Percentiles rank a stretch among this genome's conserved stretches.
phyloP scores from a whole-genome alignment of 371 early-diverging fungal species.

The Catenaria anguillulae region DNA sequence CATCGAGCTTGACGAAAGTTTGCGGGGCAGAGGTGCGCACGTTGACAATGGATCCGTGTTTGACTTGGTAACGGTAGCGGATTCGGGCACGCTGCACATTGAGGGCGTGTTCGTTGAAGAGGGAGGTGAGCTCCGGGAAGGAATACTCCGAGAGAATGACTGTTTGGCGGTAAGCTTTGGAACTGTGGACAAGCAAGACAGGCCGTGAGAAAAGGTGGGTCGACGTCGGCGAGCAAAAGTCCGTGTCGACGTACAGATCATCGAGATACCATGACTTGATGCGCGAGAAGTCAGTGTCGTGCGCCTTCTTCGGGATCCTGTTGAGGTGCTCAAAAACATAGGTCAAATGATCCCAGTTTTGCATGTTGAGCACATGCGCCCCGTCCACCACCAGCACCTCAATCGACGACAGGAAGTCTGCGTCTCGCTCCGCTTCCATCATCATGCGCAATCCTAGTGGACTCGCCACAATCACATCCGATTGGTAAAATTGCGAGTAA shows the following conservation, averaged over 20 bases:
- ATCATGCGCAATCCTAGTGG: constrained; percentile 82
- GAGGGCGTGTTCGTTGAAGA: constrained; percentile 55
- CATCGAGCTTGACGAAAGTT: constrained; percentile 16
- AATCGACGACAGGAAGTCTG: constrained; percentile 84
- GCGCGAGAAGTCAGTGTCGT: constrained; percentile 88
- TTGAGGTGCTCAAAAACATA: constrained; percentile 71
- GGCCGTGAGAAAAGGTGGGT: too few species aligned
- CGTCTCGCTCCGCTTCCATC: constrained; percentile 72
- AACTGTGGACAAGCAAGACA: constrained; percentile 9
- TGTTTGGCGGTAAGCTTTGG: constrained; percentile 75
- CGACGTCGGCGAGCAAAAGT: too few species aligned
- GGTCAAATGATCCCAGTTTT: constrained; percentile 93
- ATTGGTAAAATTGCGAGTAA: constrained; percentile 67
- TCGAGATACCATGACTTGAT: constrained; percentile 75
- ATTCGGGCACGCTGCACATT: constrained; percentile 65
- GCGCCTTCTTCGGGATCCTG: constrained; percentile 63
- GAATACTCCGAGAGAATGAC: constrained; percentile 58
- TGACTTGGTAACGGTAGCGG: constrained; percentile 18
- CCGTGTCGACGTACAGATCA: too few species aligned
- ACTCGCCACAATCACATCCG: constrained; percentile 83
- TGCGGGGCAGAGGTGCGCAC: constrained; percentile 68
- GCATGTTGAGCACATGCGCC: constrained; percentile 77
- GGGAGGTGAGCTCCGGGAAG: constrained; percentile 75
- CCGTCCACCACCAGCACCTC: constrained; percentile 79
- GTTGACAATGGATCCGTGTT: constrained; percentile 53